Conservation (phyloP, 1,139 yeast species). For the Arxiozyma heterogenica region DNA sequence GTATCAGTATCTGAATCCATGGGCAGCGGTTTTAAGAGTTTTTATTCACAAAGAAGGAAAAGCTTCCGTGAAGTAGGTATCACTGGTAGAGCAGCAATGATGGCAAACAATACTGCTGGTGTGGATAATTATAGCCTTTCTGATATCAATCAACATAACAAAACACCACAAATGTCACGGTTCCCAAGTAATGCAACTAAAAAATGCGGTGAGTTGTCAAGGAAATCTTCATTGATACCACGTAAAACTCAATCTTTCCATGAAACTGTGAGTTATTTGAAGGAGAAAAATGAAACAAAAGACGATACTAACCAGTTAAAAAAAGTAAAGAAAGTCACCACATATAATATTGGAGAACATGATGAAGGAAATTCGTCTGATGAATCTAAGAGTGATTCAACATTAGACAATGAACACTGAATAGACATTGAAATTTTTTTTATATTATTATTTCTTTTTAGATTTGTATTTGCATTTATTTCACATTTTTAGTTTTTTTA, state of each 20-base stretch:
- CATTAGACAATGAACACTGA: background rate
- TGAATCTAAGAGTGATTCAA: background rate
- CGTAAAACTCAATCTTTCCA: background rate
- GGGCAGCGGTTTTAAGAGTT: background rate
- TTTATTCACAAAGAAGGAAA: background rate
- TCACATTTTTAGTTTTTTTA: too few species aligned
- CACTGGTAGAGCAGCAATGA: constrained; percentile 34
- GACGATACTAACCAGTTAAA: background rate
- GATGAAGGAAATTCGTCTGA: background rate
- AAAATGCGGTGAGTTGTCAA: background rate
- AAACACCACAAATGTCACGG: background rate
- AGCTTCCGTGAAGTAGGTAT: constrained; percentile 30
- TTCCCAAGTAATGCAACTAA: background rate
- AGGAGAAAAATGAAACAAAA: background rate
- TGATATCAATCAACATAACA: background rate
- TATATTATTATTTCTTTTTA: too few species aligned
- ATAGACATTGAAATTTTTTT: background rate
- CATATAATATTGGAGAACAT: background rate
- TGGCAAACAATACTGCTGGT: constrained; percentile 39
- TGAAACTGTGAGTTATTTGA: background rate
- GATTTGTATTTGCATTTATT: too few species aligned
- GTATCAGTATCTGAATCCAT: background rate
- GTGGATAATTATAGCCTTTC: constrained; percentile 9
- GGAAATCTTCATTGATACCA: background rate
- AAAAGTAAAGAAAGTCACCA: background rate